These are phyloP conservation scores for Candida gigantensis DNA, from an alignment of 1,139 yeast species.

Conservation along the genomic window DNA sequence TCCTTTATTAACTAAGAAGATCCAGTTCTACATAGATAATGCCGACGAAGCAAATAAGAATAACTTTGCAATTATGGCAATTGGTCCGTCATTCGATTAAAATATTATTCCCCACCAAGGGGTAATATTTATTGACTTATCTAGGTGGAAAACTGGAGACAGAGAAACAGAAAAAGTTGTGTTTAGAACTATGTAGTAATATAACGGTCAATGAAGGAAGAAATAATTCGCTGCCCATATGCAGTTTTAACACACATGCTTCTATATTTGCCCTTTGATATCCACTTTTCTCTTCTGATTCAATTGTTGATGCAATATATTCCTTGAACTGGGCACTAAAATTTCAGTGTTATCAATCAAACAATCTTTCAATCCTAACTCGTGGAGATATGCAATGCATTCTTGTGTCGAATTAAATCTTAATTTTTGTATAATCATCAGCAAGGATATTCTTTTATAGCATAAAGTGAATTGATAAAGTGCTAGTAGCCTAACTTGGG, in stretches of 20 bases:
- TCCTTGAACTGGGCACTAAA: not conserved
- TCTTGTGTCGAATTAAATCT: slow-evolving; percentile 34
- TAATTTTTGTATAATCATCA: slow-evolving; percentile 49
- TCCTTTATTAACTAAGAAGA: slow-evolving; percentile 49
- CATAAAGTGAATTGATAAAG: slow-evolving; percentile 59
- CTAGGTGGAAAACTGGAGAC: not conserved
- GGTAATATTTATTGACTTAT: no score
- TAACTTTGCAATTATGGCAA: slow-evolving; percentile 68
- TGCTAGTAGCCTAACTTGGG: slow-evolving; percentile 61
- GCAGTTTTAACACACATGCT: not conserved
- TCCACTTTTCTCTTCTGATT: slow-evolving; percentile 53
- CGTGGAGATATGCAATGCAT: slow-evolving; percentile 37
- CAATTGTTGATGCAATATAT: not conserved
- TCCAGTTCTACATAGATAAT: slow-evolving; percentile 64
- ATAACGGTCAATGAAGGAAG: no score
- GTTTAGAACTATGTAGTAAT: no score
- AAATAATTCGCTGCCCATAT: no score
- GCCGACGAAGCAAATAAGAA: slow-evolving; percentile 60
- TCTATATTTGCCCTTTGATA: slow-evolving; percentile 81
- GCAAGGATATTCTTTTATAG: slow-evolving; percentile 55
- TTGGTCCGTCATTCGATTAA: slow-evolving; percentile 55
- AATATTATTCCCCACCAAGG: no score
- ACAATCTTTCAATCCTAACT: slow-evolving; percentile 34
- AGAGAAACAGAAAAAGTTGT: not conserved
- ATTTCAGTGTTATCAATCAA: not conserved